A percentile compares a stretch with the other conserved stretches of the same genome.
phyloP scores from a whole-genome alignment of 208 protist genomes.

The Acanthamoeba culbertsoni region DNA sequence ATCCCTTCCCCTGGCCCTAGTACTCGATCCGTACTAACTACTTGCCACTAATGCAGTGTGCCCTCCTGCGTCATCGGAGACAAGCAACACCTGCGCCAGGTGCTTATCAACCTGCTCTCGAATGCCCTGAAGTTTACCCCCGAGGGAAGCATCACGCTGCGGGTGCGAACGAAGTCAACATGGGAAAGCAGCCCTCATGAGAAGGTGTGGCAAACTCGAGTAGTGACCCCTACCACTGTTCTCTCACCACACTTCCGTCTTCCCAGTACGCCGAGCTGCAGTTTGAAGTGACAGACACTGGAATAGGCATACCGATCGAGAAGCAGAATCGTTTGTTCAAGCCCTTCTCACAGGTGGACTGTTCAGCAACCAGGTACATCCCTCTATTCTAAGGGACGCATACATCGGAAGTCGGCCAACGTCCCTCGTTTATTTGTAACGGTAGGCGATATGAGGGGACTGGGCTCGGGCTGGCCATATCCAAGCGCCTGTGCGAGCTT shows the following conservation, averaged over 20 bases:
- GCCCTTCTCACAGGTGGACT: slow-evolving; percentile 46
- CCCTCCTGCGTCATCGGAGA: slow-evolving; percentile 62
- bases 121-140: slow-evolving; percentile 72
- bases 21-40: not conserved
- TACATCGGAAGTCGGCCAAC: not conserved
- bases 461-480: slow-evolving; percentile 49
- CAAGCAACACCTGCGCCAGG: slow-evolving; percentile 52
- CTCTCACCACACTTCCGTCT: not conserved
- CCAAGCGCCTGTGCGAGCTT: not conserved
- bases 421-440: not conserved
- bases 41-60: not conserved
- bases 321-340: slow-evolving; percentile 57
- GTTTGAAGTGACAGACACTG: slow-evolving; percentile 69
- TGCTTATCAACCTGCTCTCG: slow-evolving; percentile 60
- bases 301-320: slow-evolving; percentile 69
- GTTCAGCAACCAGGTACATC: not conserved
- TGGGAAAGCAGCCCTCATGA: not conserved
- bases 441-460: slow-evolving; percentile 59
- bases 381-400: not conserved
- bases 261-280: not conserved
- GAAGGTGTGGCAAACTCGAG: not conserved
- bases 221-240: not conserved
- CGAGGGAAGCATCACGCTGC: slow-evolving; percentile 38
- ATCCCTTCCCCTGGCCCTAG: not conserved
- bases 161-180: not conserved